Percentiles rank a stretch among this genome's conserved stretches.
These are phyloP conservation scores for Coemansia sp. DNA, from an alignment of 192 early-diverging fungal genomes.

Conservation along the genomic window DNA sequence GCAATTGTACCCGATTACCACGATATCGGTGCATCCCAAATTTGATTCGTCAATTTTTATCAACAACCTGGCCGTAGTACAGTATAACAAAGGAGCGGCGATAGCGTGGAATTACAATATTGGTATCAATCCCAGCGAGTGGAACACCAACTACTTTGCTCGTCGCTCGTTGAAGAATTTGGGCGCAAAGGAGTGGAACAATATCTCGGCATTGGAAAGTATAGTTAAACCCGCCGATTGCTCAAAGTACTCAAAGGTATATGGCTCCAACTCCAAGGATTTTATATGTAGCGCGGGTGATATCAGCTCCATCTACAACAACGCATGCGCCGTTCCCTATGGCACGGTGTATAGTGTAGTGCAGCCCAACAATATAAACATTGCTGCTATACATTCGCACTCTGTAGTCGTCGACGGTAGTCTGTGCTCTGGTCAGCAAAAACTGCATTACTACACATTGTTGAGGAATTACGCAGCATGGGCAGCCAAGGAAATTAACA, in stretches of 20 bases:
- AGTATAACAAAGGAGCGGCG: conserved; percentile 5
- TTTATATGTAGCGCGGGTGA: conserved; percentile 39
- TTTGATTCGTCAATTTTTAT: conserved; percentile 18
- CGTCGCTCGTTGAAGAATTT: conserved; percentile 20
- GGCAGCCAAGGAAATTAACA: conserved; percentile 24
- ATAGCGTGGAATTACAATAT: conserved; percentile 30
- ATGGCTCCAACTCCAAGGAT: conserved; percentile 22
- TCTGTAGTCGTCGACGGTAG: conserved; percentile 32
- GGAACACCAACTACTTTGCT: conserved; percentile 28
- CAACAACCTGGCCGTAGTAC: conserved; percentile 44
- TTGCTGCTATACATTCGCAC: conserved; percentile 37
- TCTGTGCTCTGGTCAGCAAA: conserved; percentile 30
- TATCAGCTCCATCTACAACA: conserved; percentile 21
- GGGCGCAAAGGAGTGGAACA: conserved; percentile 14
- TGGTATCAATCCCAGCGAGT: conserved; percentile 33
- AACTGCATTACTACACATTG: conserved; percentile 45
- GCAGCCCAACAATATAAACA: conserved; percentile 29
- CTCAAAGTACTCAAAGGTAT: conserved; percentile 22
- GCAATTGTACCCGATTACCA: conserved; percentile 6
- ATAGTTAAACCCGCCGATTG: conserved; percentile 29
- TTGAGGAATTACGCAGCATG: conserved; percentile 47
- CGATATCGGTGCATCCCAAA: conserved; percentile 23
- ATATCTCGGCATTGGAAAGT: conserved; percentile 14
- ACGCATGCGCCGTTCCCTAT: conserved; percentile 29
- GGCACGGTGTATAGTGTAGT: conserved; percentile 38